Base-by-base conservation (phyloP, 768 basidiomycete species). In the Tulasnella sp. region DNA sequence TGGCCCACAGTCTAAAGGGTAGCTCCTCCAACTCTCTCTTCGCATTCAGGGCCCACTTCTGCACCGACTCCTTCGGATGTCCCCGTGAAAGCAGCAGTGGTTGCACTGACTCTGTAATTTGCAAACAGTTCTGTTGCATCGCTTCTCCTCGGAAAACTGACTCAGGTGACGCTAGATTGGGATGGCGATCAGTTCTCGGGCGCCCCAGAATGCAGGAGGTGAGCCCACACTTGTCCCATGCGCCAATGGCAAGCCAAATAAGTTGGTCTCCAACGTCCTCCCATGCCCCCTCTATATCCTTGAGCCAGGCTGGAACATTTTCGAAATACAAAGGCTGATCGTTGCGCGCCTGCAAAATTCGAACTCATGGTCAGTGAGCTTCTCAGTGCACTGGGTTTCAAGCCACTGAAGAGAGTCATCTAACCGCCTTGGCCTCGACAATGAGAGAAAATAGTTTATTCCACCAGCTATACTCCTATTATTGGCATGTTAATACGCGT, bases 201-300 rank as follows among this genome's bases (percentile, higher is more conserved):
- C 4, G n/a, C 4, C 60, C n/a, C 14, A 4, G n/a, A 28, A 28
- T 28, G 22, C 14, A 28, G 3, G 31, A 3, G 14, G 9, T 2
- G 9, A 64, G 60, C 60, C 6, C 24, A 64, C 60, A n/a, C 14
- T 64, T n/a, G 60, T 64, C 31, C 64, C 73, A 79, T 44, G 78
- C 22, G 34, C 78, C 78, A 22, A 79, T 44, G 28, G 78, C 8
- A 6, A 50, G 7, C 41, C 58, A 79, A 16, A 73, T 28, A 14
- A 24, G n/a, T 31, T 79, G 7, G 2, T 46, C 44, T 9, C 78
- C 72, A 8, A 44, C 31, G 24, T 72, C 64, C 24, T 44, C 78
- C 78, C 78, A 79, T 37, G n/a, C 12, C 5, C 41, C 73, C 18
- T 42, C 78, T 72, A 79, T 79, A 3, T 37, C 46, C 44, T 50